Base-by-base conservation (phyloP, 2,329 filamentous ascomycete species). In the Scortechinia acanthostroma region DNA sequence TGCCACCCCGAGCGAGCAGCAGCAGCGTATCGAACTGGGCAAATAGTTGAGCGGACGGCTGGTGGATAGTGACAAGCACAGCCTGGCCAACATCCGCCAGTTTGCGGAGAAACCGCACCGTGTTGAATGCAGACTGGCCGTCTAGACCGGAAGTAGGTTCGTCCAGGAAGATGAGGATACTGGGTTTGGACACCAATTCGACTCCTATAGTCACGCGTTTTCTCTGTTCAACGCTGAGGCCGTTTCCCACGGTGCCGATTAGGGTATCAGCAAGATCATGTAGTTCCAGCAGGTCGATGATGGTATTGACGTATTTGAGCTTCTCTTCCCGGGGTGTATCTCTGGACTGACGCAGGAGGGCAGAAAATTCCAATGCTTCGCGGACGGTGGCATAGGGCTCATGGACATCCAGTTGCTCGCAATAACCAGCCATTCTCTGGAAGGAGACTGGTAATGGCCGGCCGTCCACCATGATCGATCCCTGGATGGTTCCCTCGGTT, bases 321-420 rank as follows among this genome's bases (percentile, higher is more conserved):
- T 91, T 91, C 54, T 90, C 86, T 45, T 76, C 65, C 1, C 73
- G 71, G 1, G 83, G 65, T 2, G 80, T 73, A 20, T 80, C 70
- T 5, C 76, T 77, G 21, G 79, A 80, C 57, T 91, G 88, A 45
- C 88, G 77, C 6, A 91, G 74, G 1, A 87, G 63, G 3, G 87
- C 87, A 44, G 80, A 86, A 57, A 91, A 91, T 47, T 77, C 74
- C 3, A 91, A 69, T 1, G 86, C 85, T 59, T 91, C 87, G n/a
- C 86, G 76, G 3, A 91, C 86, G 0, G 88, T 91, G 1, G 83
- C 74, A 0, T 77, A 86, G 1, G 78, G 69, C 46, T 89, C 73
- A 55, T 91, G 88, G 1, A 91, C 72, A 64, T 93, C 88, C 49
- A 90, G 80, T 58, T 93, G 88, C 57, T 91, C 84, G 47, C 85